Conservation (phyloP, 768 basidiomycete species). For the Dioszegia aurantiaca region DNA sequence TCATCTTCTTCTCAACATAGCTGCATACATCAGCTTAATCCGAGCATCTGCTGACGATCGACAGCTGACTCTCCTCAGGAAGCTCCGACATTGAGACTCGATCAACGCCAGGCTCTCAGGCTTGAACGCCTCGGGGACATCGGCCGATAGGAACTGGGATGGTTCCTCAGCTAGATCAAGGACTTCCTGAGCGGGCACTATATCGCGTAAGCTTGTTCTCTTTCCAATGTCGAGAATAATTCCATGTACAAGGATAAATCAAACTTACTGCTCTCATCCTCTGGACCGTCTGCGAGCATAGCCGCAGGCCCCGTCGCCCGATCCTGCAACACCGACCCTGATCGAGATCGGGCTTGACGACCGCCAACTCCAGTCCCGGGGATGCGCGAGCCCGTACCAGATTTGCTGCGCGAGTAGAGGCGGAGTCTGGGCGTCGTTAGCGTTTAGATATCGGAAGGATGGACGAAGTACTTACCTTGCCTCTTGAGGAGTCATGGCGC, state of each 20-base stretch:
- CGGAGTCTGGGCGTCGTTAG: slow-evolving; percentile 9
- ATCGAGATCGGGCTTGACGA: slow-evolving; percentile 15
- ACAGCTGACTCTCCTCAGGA: slow-evolving; percentile 33
- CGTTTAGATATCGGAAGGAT: neutral
- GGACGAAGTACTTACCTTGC: slow-evolving; percentile 20
- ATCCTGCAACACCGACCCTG: slow-evolving; percentile 19
- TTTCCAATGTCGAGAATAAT: slow-evolving; percentile 2
- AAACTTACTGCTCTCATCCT: slow-evolving; percentile 30
- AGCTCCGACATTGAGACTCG: slow-evolving; percentile 41
- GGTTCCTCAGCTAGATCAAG: slow-evolving; percentile 11
- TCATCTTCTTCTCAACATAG: slow-evolving; percentile 31
- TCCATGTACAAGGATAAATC: too few relatives aligned
- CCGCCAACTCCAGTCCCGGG: neutral
- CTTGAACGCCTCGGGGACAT: slow-evolving; percentile 33
- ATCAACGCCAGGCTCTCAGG: slow-evolving; percentile 37
- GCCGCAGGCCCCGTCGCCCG: slow-evolving; percentile 10
- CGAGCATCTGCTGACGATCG: neutral
- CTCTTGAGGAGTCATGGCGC: slow-evolving; percentile 44
- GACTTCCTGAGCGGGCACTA: slow-evolving; percentile 16
- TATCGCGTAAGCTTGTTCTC: neutral
- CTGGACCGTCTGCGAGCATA: slow-evolving; percentile 20
- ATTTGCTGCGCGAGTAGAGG: slow-evolving; percentile 9
- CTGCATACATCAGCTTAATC: slow-evolving; percentile 9
- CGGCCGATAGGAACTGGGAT: slow-evolving; percentile 17
- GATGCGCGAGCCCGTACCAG: neutral